Conservation (phyloP, 192 early-diverging fungal species). For the Phycomyces blakesleeanus region DNA sequence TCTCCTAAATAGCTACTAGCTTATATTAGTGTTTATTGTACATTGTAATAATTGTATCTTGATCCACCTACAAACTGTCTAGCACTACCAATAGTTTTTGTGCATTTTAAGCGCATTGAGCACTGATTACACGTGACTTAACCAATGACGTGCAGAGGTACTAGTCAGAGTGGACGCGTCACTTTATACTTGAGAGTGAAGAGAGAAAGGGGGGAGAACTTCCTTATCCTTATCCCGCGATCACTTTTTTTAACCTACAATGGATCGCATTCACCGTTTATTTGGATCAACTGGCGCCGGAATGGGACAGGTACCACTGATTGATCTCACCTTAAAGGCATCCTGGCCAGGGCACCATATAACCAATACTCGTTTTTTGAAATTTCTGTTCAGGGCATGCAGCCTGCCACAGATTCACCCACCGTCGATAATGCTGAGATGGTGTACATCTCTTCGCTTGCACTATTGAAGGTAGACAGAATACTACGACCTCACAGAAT, state of each 20-base stretch:
- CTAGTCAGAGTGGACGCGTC: too few relatives aligned
- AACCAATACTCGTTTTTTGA: neutral
- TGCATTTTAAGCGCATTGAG: too few relatives aligned
- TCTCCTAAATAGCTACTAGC: too few relatives aligned
- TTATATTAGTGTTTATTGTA: too few relatives aligned
- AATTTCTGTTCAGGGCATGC: constrained; percentile 27
- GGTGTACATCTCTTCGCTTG: constrained; percentile 98
- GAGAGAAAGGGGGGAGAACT: too few relatives aligned
- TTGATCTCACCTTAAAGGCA: neutral
- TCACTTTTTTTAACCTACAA: constrained; percentile 12
- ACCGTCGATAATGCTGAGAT: constrained; percentile 98
- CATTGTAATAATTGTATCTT: too few relatives aligned
- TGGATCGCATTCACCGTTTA: constrained; percentile 60
- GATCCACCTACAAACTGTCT: too few relatives aligned
- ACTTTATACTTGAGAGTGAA: too few relatives aligned
- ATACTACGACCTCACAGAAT: neutral
- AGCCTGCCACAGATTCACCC: constrained; percentile 78
- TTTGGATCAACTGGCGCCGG: constrained; percentile 51
- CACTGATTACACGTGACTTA: too few relatives aligned
- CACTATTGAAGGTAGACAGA: constrained; percentile 79
- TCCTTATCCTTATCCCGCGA: too few relatives aligned
- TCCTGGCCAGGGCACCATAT: neutral
- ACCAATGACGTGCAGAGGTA: too few relatives aligned
- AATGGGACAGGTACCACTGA: constrained; percentile 30
- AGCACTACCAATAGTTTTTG: too few relatives aligned